Conservation (phyloP, 164 flowering plant species). For the Euptelea pleiosperma region DNA sequence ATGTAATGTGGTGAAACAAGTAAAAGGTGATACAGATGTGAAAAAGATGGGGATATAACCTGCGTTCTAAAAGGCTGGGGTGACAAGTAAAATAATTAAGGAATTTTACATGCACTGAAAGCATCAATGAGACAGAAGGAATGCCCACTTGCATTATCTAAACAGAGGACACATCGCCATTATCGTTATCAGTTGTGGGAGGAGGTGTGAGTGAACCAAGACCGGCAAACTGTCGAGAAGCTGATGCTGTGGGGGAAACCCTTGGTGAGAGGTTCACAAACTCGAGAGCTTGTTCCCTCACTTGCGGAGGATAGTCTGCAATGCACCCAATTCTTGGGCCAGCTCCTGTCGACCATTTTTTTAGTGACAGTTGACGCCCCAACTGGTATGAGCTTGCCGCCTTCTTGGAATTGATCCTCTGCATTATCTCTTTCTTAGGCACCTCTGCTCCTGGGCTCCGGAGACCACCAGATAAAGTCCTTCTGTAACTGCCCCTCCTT, state of each 20-base stretch:
- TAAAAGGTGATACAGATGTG: too few species aligned
- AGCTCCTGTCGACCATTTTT: conserved; percentile 83
- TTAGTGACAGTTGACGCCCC: conserved; percentile 59
- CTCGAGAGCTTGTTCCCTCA: conserved; percentile 71
- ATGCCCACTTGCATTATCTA: too few species aligned
- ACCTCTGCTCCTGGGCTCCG: conserved; percentile 67
- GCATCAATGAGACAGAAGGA: too few species aligned
- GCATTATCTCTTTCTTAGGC: conserved; percentile 53
- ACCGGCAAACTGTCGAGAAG: background rate
- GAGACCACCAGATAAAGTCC: conserved; percentile 80
- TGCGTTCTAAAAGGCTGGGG: too few species aligned
- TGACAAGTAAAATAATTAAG: too few species aligned
- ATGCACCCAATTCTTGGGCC: conserved; percentile 91
- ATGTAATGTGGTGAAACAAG: too few species aligned
- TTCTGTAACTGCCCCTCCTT: conserved; percentile 34
- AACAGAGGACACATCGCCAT: conserved; percentile 6
- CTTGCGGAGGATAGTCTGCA: conserved; percentile 75
- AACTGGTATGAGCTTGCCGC: conserved; percentile 58
- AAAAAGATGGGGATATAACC: too few species aligned
- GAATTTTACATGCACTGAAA: too few species aligned
- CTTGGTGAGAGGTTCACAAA: conserved; percentile 66
- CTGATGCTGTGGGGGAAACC: conserved; percentile 33
- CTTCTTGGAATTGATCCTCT: conserved; percentile 79
- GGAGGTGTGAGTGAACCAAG: conserved; percentile 13
- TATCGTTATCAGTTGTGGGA: background rate